Evolutionary conservation across 2,329 filamentous ascomycete species (phyloP).

Genomic region (Aspergillus caelatus): DNA sequence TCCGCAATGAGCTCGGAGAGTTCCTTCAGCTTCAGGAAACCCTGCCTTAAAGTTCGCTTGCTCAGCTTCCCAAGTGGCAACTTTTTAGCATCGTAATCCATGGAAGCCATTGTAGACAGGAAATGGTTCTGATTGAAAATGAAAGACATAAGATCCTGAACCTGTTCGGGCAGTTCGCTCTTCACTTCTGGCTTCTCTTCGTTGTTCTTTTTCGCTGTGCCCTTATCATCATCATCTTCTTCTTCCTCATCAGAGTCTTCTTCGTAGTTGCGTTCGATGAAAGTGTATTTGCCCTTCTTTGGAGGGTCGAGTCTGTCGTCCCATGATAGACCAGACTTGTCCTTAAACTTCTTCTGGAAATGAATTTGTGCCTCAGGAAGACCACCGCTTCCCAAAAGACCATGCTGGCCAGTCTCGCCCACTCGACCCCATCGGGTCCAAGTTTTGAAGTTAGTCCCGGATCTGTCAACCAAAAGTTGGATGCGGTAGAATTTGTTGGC

Average conservation of each 20-base stretch:
- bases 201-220: constrained; percentile 34
- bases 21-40: constrained; percentile 77
- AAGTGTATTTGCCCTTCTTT: constrained; percentile 69
- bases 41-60: constrained; percentile 73
- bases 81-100: constrained; percentile 61
- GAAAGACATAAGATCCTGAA: constrained; percentile 73
- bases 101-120: constrained; percentile 52
- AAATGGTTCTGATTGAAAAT: constrained; percentile 83
- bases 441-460: constrained; percentile 51
- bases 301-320: constrained; percentile 49
- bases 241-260: constrained; percentile 58
- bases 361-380: constrained; percentile 44
- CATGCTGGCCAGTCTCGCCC: constrained; percentile 54
- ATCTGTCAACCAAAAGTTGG: constrained; percentile 57
- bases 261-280: constrained; percentile 77
- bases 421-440: constrained; percentile 86
- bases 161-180: constrained; percentile 61
- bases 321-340: constrained; percentile 58
- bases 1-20: constrained; percentile 68
- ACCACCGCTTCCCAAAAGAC: constrained; percentile 42
- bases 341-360: constrained; percentile 61
- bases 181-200: constrained; percentile 46
- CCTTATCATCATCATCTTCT: constrained; percentile 45
- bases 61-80: constrained; percentile 82
- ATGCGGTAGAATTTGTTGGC: constrained; percentile 84